A percentile compares a stretch with the other conserved stretches of the same genome.
These are phyloP conservation scores for Ophiostoma tasmaniense DNA, from an alignment of 2,329 filamentous ascomycete species.

Conservation along the genomic window DNA sequence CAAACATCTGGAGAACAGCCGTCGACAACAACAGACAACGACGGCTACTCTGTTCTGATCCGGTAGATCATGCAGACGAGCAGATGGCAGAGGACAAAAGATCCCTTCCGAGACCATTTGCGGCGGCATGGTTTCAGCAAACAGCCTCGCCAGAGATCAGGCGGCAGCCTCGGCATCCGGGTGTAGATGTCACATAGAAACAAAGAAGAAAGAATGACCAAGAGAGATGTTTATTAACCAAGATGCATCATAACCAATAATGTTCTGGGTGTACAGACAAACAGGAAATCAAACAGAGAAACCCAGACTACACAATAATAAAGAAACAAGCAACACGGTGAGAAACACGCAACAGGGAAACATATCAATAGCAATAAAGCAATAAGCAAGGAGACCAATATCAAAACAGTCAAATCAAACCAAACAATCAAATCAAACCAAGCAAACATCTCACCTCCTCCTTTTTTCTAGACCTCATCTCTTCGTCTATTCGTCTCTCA, in stretches of 20 bases:
- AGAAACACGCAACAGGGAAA: background rate
- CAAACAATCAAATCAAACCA: background rate
- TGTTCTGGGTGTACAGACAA: too few relatives aligned
- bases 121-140: background rate
- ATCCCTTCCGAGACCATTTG: background rate
- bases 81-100: background rate
- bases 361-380: background rate
- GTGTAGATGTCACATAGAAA: too few relatives aligned
- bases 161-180: too few relatives aligned
- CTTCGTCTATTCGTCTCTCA: too few relatives aligned
- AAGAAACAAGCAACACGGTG: background rate
- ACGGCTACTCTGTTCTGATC: too few relatives aligned
- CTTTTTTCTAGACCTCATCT: background rate
- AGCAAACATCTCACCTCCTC: background rate
- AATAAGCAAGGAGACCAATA: background rate
- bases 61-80: background rate
- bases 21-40: too few relatives aligned
- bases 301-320: background rate
- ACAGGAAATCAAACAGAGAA: background rate
- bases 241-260: too few relatives aligned
- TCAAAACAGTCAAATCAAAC: background rate
- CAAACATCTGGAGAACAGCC: too few relatives aligned
- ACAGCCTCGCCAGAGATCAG: background rate
- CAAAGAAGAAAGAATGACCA: too few relatives aligned
- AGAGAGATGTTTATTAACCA: background rate